phyloP scores from a whole-genome alignment of 2,329 filamentous ascomycete genomes.

The Proliferodiscus dingleyae region DNA sequence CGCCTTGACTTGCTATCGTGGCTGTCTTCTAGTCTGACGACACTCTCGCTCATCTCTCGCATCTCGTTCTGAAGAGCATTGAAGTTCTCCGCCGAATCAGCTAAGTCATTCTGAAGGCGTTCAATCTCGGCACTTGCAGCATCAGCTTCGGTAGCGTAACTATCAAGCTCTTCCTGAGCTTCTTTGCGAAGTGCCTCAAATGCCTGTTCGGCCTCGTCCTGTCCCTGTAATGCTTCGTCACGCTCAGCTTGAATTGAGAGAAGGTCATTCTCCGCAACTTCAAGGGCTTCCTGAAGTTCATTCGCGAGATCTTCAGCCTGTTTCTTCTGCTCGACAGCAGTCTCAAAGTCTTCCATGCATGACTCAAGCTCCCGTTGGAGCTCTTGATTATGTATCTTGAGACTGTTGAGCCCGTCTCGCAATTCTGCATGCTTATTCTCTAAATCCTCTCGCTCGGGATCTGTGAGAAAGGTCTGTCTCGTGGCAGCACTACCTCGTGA shows the following conservation, averaged over 20 bases:
- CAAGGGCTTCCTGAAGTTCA: slow-evolving; percentile 74
- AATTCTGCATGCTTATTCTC: slow-evolving; percentile 80
- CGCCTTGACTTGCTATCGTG: slow-evolving; percentile 72
- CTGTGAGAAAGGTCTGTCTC: slow-evolving; percentile 46
- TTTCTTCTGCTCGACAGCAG: slow-evolving; percentile 58
- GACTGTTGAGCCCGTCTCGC: slow-evolving; percentile 78
- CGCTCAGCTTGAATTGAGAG: slow-evolving; percentile 76
- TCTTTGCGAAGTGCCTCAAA: slow-evolving; percentile 58
- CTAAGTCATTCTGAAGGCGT: slow-evolving; percentile 65
- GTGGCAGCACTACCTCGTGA: slow-evolving; percentile 57
- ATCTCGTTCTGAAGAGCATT: slow-evolving; percentile 90
- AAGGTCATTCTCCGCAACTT: slow-evolving; percentile 74
- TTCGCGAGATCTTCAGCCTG: slow-evolving; percentile 53
- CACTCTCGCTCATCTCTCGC: slow-evolving; percentile 80
- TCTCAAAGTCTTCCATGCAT: slow-evolving; percentile 74
- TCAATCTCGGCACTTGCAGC: slow-evolving; percentile 67
- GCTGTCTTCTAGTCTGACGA: slow-evolving; percentile 85
- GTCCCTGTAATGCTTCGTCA: slow-evolving; percentile 72
- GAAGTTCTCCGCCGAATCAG: slow-evolving; percentile 79
- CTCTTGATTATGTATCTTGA: slow-evolving; percentile 86
- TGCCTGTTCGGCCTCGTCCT: slow-evolving; percentile 51
- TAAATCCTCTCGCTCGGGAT: slow-evolving; percentile 77
- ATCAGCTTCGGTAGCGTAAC: slow-evolving; percentile 66
- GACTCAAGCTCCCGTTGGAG: slow-evolving; percentile 77
- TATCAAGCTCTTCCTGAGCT: slow-evolving; percentile 61